Conservation (phyloP, 768 basidiomycete genomes). For the Serendipita vermifera region DNA sequence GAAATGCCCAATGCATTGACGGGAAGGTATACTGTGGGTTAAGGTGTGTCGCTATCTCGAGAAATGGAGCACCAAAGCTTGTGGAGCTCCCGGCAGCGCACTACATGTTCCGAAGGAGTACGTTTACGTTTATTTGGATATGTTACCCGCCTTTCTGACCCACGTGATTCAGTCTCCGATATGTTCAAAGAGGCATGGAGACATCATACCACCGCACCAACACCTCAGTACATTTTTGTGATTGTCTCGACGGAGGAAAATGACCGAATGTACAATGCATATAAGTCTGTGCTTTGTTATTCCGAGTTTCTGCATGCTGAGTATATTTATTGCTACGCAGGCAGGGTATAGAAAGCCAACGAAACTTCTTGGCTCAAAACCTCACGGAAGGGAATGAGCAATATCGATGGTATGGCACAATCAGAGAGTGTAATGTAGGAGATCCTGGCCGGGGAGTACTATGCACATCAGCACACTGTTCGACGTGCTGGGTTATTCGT, state of each 20-base stretch:
- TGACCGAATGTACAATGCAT: conserved; percentile 3
- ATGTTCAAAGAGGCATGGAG: neutral
- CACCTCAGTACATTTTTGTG: conserved; percentile 1
- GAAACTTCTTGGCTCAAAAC: conserved; percentile 42
- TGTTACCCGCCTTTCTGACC: neutral
- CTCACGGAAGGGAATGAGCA: conserved; percentile 45
- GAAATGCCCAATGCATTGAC: neutral
- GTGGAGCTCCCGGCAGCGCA: neutral
- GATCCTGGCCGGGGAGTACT: conserved; percentile 36
- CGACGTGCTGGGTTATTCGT: conserved; percentile 43
- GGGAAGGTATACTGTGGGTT: neutral
- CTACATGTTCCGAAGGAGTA: conserved; percentile 1
- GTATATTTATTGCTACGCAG: too few relatives aligned
- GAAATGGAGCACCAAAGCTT: neutral
- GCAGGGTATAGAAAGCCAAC: conserved; percentile 35
- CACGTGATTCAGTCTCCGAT: neutral
- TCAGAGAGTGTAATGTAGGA: conserved; percentile 41
- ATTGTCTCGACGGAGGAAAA: conserved; percentile 7
- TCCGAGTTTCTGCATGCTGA: too few relatives aligned
- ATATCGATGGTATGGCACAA: conserved; percentile 57
- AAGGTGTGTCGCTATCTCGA: neutral
- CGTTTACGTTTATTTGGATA: neutral
- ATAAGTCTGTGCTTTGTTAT: neutral
- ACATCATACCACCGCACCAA: neutral
- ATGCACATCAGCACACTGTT: conserved; percentile 39